Percentiles rank a stretch among this genome's conserved stretches.
Evolutionary conservation across 805 yeast genomes (phyloP).

Genomic region (Starmera caribaea): DNA sequence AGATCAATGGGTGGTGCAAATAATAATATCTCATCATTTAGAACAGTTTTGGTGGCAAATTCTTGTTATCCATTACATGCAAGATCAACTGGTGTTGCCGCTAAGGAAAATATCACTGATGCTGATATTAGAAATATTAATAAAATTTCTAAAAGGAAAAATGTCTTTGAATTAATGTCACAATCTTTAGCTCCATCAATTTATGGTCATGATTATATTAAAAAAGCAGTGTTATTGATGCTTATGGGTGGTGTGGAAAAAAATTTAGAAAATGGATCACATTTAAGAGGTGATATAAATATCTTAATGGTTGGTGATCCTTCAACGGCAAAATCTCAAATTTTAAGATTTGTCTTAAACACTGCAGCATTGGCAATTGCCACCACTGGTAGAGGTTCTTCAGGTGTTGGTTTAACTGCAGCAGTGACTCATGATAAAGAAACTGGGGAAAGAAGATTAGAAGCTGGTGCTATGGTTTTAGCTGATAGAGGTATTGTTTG

Average conservation of each 20-base stretch:
- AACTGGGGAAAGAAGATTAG: conserved; percentile 92
- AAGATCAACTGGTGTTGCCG: conserved; percentile 76
- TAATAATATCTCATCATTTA: conserved; percentile 55
- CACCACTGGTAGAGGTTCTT: conserved; percentile 98
- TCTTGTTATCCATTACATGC: conserved; percentile 85
- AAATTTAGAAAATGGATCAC: conserved; percentile 89
- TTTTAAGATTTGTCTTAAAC: conserved; percentile 85
- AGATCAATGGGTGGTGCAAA: conserved; percentile 75
- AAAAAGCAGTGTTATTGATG: conserved; percentile 85
- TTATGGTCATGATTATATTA: conserved; percentile 86
- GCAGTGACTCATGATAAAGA: conserved; percentile 95
- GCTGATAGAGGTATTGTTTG: conserved; percentile 97
- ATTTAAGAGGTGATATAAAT: conserved; percentile 96
- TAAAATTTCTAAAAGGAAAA: conserved; percentile 56
- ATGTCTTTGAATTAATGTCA: conserved; percentile 70
- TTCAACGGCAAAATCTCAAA: conserved; percentile 95
- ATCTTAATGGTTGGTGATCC: conserved; percentile 98
- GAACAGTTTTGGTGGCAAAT: conserved; percentile 78
- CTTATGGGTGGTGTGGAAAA: conserved; percentile 91
- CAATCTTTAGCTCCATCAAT: conserved; percentile 93
- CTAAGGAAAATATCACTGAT: conserved; percentile 61
- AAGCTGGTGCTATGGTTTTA: conserved; percentile 98
- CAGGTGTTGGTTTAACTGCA: conserved; percentile 99
- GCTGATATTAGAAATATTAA: conserved; percentile 81
- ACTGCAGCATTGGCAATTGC: conserved; percentile 95